Evolutionary conservation across 495 filamentous ascomycete species (phyloP).

Genomic region (Lasiosphaeriaceae sp.): DNA sequence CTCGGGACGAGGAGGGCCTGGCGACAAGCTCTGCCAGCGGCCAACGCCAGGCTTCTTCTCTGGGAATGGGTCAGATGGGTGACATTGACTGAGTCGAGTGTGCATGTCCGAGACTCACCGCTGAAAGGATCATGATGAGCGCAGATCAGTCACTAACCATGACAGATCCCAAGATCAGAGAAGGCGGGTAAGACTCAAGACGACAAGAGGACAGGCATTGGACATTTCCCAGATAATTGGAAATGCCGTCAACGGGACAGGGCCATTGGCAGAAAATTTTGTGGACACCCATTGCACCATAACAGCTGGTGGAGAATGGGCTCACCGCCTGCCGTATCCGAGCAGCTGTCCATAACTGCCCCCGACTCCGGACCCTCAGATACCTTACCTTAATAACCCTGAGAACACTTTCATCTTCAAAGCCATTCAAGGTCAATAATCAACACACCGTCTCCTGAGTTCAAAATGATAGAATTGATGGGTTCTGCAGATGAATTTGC

Average conservation of each 20-base stretch:
- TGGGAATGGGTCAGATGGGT: neutral
- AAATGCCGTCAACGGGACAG: neutral
- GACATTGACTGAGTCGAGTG: neutral
- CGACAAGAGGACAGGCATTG: neutral
- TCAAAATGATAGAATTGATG: too few species aligned
- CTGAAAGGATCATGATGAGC: conserved; percentile 21
- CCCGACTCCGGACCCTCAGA: too few species aligned
- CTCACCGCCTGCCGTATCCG: neutral
- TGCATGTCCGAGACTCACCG: conserved; percentile 13
- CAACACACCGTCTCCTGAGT: too few species aligned
- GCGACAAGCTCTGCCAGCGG: conserved; percentile 20
- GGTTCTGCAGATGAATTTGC: too few species aligned
- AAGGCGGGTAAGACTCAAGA: neutral
- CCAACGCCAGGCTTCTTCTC: conserved; percentile 27
- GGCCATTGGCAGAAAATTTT: conserved; percentile 2
- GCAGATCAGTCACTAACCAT: conserved; percentile 7
- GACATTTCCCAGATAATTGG: neutral
- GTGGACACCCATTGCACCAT: neutral
- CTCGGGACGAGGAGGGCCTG: conserved; percentile 9
- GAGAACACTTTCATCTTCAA: too few species aligned
- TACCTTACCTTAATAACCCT: too few species aligned
- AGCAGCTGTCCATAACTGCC: too few species aligned
- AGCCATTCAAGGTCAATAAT: too few species aligned
- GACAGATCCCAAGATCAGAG: neutral
- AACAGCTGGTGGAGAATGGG: neutral